Evolutionary conservation across 2,329 filamentous ascomycete genomes (phyloP).

Genomic region (Microsporum canis): DNA sequence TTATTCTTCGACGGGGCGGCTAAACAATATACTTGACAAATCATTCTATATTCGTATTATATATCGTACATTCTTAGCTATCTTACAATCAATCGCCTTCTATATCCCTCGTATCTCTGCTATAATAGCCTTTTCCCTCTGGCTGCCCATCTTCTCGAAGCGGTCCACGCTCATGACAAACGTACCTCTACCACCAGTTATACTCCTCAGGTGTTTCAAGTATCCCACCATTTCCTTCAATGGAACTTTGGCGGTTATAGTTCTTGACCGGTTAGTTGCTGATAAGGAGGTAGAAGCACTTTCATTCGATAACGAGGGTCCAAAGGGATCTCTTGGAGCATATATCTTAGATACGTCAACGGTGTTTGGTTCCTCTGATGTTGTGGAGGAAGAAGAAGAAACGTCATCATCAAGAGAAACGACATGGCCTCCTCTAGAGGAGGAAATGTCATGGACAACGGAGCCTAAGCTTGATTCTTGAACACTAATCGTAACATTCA

Average conservation of each 20-base stretch:
- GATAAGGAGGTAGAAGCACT: not conserved
- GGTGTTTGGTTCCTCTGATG: slow-evolving; percentile 24
- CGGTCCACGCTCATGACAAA: slow-evolving; percentile 64
- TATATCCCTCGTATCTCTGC: slow-evolving; percentile 32
- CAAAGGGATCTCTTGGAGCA: slow-evolving; percentile 75
- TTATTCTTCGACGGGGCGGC: not conserved
- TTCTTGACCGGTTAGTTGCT: slow-evolving; percentile 38
- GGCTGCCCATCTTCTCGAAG: slow-evolving; percentile 55
- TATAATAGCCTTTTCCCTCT: slow-evolving; percentile 48
- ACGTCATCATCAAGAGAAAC: slow-evolving; percentile 54
- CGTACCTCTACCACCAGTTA: slow-evolving; percentile 73
- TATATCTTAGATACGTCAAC: slow-evolving; percentile 72
- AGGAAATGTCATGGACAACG: slow-evolving; percentile 71
- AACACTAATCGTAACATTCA: slow-evolving; percentile 77
- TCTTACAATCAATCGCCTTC: not conserved
- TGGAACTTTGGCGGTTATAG: slow-evolving; percentile 77
- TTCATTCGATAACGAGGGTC: slow-evolving; percentile 21
- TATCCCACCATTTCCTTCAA: slow-evolving; percentile 97
- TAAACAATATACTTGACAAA: not conserved
- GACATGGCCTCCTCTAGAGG: slow-evolving; percentile 61
- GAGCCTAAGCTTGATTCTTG: slow-evolving; percentile 70
- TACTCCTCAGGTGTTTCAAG: slow-evolving; percentile 71
- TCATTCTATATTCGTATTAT: not conserved
- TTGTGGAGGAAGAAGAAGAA: slow-evolving; percentile 21
- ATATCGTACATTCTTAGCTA: slow-evolving; percentile 4